These are phyloP conservation scores for Acacia confusa DNA, from an alignment of 306 rosid species.

Conservation along the genomic window DNA sequence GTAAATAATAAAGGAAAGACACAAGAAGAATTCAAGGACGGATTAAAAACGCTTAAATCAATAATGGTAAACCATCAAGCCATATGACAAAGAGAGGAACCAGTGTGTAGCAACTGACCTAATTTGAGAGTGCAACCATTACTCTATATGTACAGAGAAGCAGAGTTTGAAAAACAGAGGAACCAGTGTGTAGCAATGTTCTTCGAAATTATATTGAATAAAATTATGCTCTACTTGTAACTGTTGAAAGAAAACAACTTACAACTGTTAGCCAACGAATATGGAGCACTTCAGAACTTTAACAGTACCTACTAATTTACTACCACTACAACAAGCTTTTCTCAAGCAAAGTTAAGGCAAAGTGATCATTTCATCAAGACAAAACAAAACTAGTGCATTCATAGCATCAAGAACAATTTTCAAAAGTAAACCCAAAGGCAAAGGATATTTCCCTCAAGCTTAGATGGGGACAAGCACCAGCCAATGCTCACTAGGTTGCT, in stretches of 20 bases:
- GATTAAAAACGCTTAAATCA: no score
- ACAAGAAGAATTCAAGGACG: no score
- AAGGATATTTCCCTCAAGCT: neutral
- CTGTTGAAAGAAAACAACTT: no score
- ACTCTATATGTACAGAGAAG: no score
- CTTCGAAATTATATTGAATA: neutral
- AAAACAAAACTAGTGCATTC: neutral
- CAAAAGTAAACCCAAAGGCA: neutral
- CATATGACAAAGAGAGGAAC: no score
- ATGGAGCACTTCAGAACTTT: neutral
- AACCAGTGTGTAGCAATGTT: neutral
- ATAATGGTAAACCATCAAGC: no score
- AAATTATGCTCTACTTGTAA: no score
- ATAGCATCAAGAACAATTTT: neutral
- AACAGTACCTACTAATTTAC: neutral
- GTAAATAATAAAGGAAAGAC: no score
- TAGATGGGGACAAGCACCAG: neutral
- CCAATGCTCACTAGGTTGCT: neutral
- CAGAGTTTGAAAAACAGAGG: neutral
- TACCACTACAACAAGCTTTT: neutral
- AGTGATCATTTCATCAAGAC: neutral
- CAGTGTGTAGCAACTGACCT: no score
- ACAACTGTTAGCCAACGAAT: no score
- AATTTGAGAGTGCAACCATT: no score
- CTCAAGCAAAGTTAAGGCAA: neutral